Percentiles rank a stretch among this genome's conserved stretches.
These are phyloP conservation scores for Colletotrichum sp. DNA, from an alignment of 2,329 filamentous ascomycete genomes.

Conservation along the genomic window DNA sequence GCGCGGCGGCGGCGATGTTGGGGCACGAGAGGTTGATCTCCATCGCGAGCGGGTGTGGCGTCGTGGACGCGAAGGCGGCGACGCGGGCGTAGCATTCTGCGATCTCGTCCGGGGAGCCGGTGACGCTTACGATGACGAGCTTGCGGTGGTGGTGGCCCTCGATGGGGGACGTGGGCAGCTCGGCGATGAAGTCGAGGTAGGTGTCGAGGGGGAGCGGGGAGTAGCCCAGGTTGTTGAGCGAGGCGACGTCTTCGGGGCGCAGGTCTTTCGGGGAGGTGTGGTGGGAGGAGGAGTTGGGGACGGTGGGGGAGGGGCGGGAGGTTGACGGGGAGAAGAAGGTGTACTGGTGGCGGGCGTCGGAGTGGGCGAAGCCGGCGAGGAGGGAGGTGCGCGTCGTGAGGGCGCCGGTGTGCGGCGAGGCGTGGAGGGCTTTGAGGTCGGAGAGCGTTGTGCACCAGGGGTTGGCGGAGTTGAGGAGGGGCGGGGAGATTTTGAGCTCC, in stretches of 20 bases:
- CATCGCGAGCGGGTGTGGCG: constrained; percentile 62
- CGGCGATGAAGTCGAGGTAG: constrained; percentile 63
- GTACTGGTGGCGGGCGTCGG: constrained; percentile 66
- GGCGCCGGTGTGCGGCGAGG: constrained; percentile 69
- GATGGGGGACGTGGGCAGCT: constrained; percentile 39
- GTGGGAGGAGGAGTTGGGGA: constrained; percentile 25
- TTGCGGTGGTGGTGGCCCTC: constrained; percentile 44
- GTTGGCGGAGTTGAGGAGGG: constrained; percentile 76
- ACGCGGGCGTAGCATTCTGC: constrained; percentile 60
- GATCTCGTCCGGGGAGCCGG: constrained; percentile 65
- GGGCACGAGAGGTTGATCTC: constrained; percentile 83
- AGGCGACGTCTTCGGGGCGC: constrained; percentile 38
- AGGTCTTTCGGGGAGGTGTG: constrained; percentile 16
- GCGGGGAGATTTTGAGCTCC: constrained; percentile 60
- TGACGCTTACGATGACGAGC: constrained; percentile 73
- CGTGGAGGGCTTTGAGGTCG: constrained; percentile 67
- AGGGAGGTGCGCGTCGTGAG: constrained; percentile 77
- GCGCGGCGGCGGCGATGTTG: constrained; percentile 72
- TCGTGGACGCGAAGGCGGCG: constrained; percentile 38
- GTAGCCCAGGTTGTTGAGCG: constrained; percentile 77
- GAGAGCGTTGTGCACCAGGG: constrained; percentile 75
- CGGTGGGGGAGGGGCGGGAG: constrained; percentile 20
- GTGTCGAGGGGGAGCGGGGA: constrained; percentile 64
- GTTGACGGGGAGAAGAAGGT: constrained; percentile 63
- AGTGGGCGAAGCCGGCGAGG: constrained; percentile 67